Evolutionary conservation across 2,329 filamentous ascomycete species (phyloP).

Genomic region (Raffaelea albimanens): DNA sequence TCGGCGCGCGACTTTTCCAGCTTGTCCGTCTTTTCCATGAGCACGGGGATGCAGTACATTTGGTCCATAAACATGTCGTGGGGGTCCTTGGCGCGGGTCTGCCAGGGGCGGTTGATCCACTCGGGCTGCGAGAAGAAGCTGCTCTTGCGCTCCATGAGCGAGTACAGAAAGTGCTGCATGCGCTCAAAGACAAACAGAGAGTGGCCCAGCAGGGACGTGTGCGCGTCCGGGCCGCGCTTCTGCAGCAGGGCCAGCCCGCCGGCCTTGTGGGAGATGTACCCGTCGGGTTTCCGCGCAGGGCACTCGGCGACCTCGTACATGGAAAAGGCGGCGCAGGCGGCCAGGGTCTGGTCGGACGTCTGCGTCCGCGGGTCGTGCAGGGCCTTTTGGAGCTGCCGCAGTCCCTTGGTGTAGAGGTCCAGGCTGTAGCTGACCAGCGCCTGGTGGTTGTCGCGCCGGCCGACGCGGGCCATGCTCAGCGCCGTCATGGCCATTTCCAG

Average conservation of each 20-base stretch:
- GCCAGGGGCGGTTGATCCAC: constrained; percentile 13
- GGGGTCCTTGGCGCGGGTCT: constrained; percentile 8
- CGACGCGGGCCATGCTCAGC: constrained; percentile 11
- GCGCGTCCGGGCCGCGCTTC: constrained; percentile 13
- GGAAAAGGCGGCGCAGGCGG: constrained; percentile 13
- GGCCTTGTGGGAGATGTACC: constrained; percentile 13
- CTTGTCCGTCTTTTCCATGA: constrained; percentile 7
- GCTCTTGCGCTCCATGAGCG: constrained; percentile 7
- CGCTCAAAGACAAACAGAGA: constrained; percentile 13
- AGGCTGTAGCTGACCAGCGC: constrained; percentile 12
- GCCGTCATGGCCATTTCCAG: constrained; percentile 10
- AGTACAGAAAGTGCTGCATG: constrained; percentile 12
- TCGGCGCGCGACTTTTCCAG: background rate
- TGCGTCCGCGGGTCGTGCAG: constrained; percentile 5
- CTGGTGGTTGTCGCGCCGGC: constrained; percentile 3
- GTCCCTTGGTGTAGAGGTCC: constrained; percentile 9
- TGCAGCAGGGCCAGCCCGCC: constrained; percentile 14
- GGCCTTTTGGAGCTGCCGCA: constrained; percentile 10
- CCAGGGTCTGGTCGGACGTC: constrained; percentile 12
- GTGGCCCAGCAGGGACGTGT: constrained; percentile 11
- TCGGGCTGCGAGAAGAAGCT: constrained; percentile 11
- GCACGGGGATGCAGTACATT: constrained; percentile 11
- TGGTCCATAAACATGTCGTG: constrained; percentile 16
- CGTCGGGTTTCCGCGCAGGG: constrained; percentile 7
- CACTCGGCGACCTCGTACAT: constrained; percentile 17